Conservation (phyloP, 2,329 filamentous ascomycete species). For the Aspergillus glaucus region DNA sequence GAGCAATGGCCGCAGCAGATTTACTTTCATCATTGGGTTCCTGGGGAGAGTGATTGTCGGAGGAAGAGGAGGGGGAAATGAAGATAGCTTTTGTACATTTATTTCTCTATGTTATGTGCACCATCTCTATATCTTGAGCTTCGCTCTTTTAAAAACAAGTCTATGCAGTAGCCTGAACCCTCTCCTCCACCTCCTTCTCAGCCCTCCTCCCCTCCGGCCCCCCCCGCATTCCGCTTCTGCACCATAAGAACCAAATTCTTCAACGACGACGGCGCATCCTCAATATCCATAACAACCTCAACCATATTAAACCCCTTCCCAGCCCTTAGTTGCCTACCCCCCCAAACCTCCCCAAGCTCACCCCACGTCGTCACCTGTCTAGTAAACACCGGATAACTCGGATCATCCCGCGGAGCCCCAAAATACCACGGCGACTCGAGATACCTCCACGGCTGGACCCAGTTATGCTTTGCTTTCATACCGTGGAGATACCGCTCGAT, state of each 20-base stretch:
- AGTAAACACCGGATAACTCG: neutral
- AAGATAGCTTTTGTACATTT: no score
- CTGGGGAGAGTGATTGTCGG: neutral
- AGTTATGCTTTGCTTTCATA: conserved; percentile 13
- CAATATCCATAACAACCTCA: neutral
- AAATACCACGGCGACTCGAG: neutral
- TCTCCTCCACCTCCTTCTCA: no score
- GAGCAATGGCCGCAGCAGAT: neutral
- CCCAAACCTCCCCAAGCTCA: neutral
- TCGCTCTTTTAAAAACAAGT: no score
- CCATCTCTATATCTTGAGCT: no score
- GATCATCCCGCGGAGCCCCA: neutral
- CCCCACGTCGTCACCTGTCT: neutral
- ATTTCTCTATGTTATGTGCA: no score
- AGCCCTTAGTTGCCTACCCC: no score
- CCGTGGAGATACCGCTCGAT: conserved; percentile 8
- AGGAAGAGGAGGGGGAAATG: neutral
- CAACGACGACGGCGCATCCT: neutral
- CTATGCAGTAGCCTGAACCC: no score
- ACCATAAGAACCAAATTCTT: no score
- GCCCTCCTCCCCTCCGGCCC: no score
- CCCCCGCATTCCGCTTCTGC: no score
- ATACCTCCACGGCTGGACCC: conserved; percentile 26
- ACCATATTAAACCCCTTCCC: neutral
- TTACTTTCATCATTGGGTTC: conserved; percentile 2